A percentile compares a stretch with the other conserved stretches of the same genome.
These are phyloP conservation scores for Hypholoma sublateritium DNA, from an alignment of 768 basidiomycete species.

Conservation along the genomic window DNA sequence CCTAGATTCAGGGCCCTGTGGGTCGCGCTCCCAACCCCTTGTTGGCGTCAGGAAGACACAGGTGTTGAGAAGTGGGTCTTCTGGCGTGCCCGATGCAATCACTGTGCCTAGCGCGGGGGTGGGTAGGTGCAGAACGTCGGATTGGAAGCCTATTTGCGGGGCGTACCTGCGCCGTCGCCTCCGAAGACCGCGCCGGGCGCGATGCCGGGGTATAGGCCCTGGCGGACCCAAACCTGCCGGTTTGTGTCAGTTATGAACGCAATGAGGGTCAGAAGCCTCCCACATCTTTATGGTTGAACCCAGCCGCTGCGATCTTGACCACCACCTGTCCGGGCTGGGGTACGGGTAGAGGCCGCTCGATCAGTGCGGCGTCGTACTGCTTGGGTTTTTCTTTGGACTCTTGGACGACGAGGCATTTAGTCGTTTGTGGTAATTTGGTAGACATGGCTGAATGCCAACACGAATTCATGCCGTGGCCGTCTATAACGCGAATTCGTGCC, in stretches of 20 bases:
- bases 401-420: slow-evolving; percentile 49
- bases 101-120: slow-evolving; percentile 50
- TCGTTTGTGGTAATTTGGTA: slow-evolving; percentile 37
- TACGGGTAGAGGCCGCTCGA: slow-evolving; percentile 46
- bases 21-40: slow-evolving; percentile 72
- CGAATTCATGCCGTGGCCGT: background rate
- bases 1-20: slow-evolving; percentile 65
- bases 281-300: slow-evolving; percentile 80
- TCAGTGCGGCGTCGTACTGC: slow-evolving; percentile 57
- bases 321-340: slow-evolving; percentile 60
- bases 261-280: no score
- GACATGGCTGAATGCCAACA: background rate
- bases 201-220: slow-evolving; percentile 67
- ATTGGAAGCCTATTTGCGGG: background rate
- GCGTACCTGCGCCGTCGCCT: slow-evolving; percentile 71
- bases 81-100: slow-evolving; percentile 49
- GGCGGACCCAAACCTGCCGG: slow-evolving; percentile 70
- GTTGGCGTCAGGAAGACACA: slow-evolving; percentile 77
- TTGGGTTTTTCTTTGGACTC: slow-evolving; percentile 36
- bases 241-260: no score
- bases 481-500: background rate
- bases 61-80: slow-evolving; percentile 57
- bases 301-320: slow-evolving; percentile 66
- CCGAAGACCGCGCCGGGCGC: slow-evolving; percentile 61
- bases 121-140: background rate